Base-by-base conservation (phyloP, 108 stramenopile species). In the Cyclotella choctawhatcheeana region DNA sequence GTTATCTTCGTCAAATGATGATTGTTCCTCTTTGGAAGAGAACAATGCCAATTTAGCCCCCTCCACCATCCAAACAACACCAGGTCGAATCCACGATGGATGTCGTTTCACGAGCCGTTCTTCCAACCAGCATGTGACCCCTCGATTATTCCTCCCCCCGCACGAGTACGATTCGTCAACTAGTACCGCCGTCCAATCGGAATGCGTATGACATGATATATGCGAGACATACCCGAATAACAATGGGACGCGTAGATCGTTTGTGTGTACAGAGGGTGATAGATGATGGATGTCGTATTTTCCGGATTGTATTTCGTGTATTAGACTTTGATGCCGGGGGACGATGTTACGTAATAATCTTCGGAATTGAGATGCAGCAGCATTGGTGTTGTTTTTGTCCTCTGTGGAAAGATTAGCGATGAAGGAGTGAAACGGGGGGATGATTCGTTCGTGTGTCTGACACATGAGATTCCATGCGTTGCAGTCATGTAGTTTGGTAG, bases 31-130 rank as follows among this genome's bases (percentile, higher is more conserved):
- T 0, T 74, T 67, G 21, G 73, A 85, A 31, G 37, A 26, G 47
- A 68, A 82, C 48, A 81, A 79, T 20, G 64, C 77, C 73, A 67
- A 79, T 61, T 58, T 85, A 40, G 69, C 69, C 44, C 76, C 73
- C 69, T 73, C 58, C 31, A 88, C 21, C 75, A 84, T 77, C 85
- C 85, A 86, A 34, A 86, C 85, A 21, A 74, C 83, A n/a, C 87
- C 87, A 0, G 81, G 76, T 17, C 87, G 63, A 30, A 86, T 73
- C 78, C 73, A 75, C 31, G 16, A 31, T 3, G 73, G 31, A 70
- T 79, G 45, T 34, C 68, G 60, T 43, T 75, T 79, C 58, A 79
- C 78, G 30, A 79, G 43, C 22, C 67, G 24, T 18, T 74, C 78
- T 56, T 79, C 78, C 33, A 79, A 31, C 78, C 78, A 79, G 40